These are phyloP conservation scores for Leishmania guyanensis DNA, from an alignment of 208 protist genomes.

Conservation along the genomic window DNA sequence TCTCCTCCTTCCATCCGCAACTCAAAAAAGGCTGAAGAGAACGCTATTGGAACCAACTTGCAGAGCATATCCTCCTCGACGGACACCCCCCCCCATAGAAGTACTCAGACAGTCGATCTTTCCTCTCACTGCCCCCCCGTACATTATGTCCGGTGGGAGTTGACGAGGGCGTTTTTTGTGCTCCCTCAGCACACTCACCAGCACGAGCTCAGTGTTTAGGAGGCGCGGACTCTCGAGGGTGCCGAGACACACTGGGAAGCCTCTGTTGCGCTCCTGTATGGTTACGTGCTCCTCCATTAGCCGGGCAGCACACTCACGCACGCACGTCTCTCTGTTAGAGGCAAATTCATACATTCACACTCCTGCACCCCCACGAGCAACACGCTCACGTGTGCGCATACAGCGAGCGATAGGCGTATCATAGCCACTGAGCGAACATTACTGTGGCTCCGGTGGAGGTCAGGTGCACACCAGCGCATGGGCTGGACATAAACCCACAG, in stretches of 20 bases:
- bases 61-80: not conserved
- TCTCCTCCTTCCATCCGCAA: not conserved
- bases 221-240: too few species aligned
- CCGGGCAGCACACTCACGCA: not conserved
- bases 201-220: not conserved
- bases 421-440: not conserved
- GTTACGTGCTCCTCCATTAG: not conserved
- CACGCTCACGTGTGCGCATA: not conserved
- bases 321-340: not conserved
- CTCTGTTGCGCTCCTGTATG: not conserved
- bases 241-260: not conserved
- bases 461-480: not conserved
- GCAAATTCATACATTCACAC: not conserved
- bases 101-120: not conserved
- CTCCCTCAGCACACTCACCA: not conserved
- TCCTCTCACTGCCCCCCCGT: not conserved
- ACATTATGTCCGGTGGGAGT: not conserved
- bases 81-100: not conserved
- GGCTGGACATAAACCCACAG: not conserved
- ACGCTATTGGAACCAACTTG: not conserved
- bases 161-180: not conserved
- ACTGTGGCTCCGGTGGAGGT: not conserved
- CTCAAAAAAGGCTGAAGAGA: not conserved
- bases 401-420: not conserved
- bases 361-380: not conserved